A percentile compares a stretch with the other conserved stretches of the same genome.
Conservation (phyloP, 2,329 filamentous ascomycete species). For the Penicillium nordicum region DNA sequence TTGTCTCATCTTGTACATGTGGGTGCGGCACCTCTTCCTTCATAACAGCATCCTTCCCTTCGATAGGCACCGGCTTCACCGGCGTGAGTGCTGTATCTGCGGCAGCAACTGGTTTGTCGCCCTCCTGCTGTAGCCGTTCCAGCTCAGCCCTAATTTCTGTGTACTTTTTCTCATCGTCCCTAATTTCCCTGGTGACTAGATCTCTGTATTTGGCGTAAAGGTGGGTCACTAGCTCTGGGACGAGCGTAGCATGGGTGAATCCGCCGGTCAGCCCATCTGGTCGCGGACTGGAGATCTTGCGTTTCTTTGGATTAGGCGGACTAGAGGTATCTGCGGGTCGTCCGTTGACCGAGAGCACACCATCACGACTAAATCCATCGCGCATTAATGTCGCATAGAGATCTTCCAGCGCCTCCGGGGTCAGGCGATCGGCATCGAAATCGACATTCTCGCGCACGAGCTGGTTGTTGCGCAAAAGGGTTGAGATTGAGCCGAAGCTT, state of each 20-base stretch:
- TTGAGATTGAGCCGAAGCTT: conserved; percentile 70
- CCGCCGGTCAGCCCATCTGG: conserved; percentile 65
- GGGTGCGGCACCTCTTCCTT: conserved; percentile 20
- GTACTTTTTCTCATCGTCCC: conserved; percentile 68
- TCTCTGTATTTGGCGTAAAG: conserved; percentile 74
- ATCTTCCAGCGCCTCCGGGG: conserved; percentile 71
- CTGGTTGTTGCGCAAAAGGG: conserved; percentile 68
- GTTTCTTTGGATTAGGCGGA: conserved; percentile 61
- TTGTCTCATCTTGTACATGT: conserved; percentile 5
- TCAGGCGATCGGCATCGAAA: conserved; percentile 72
- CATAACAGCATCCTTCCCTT: conserved; percentile 30
- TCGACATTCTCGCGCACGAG: conserved; percentile 66
- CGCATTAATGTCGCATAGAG: conserved; percentile 73
- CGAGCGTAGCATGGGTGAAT: conserved; percentile 61
- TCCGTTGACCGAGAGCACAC: conserved; percentile 28
- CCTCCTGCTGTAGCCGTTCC: conserved; percentile 61
- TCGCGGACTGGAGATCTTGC: conserved; percentile 66
- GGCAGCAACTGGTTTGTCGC: conserved; percentile 45
- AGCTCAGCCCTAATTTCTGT: conserved; percentile 65
- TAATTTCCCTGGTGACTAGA: conserved; percentile 65
- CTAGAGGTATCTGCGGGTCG: conserved; percentile 24
- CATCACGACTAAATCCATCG: conserved; percentile 61
- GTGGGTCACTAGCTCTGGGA: conserved; percentile 68
- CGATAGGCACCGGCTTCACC: conserved; percentile 16
- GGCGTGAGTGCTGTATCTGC: conserved; percentile 1